Percentiles rank a stretch among this genome's conserved stretches.
These are phyloP conservation scores for Balansia obtecta DNA, from an alignment of 2,329 filamentous ascomycete genomes.

Conservation along the genomic window DNA sequence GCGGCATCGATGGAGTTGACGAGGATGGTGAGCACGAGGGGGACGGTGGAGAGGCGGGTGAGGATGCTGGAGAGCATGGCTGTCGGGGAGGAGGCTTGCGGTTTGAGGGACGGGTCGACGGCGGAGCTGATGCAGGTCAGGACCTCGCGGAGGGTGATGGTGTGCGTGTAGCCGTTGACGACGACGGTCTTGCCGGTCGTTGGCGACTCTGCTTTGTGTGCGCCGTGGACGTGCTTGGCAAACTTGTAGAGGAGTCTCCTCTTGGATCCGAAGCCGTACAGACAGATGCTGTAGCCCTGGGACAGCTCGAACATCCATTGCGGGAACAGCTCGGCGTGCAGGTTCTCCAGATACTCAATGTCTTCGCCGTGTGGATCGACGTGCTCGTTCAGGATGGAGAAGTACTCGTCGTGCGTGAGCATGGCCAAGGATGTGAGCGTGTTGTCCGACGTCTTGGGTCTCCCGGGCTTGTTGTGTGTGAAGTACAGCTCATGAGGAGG, in stretches of 20 bases:
- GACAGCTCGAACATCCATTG: constrained; percentile 90
- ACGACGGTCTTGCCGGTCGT: constrained; percentile 51
- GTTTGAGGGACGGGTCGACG: constrained; percentile 36
- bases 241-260: constrained; percentile 61
- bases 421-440: constrained; percentile 63
- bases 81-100: constrained; percentile 49
- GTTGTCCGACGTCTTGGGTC: constrained; percentile 75
- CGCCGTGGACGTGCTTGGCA: constrained; percentile 49
- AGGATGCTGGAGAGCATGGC: constrained; percentile 58
- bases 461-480: constrained; percentile 74
- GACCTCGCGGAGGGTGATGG: constrained; percentile 55
- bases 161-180: constrained; percentile 71
- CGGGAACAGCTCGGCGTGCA: constrained; percentile 72
- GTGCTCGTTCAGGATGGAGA: constrained; percentile 48
- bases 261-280: constrained; percentile 92
- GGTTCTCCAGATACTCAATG: constrained; percentile 54
- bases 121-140: constrained; percentile 56
- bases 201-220: constrained; percentile 19
- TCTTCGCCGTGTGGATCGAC: constrained; percentile 59
- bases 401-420: constrained; percentile 88
- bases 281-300: constrained; percentile 76
- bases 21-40: constrained; percentile 48
- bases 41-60: constrained; percentile 37
- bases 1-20: constrained; percentile 80
- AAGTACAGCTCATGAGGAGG: constrained; percentile 89